Evolutionary conservation across 192 early-diverging fungal genomes (phyloP), one percentile per base, ranked within the genome.

Genomic region (Coemansia sp.): DNA sequence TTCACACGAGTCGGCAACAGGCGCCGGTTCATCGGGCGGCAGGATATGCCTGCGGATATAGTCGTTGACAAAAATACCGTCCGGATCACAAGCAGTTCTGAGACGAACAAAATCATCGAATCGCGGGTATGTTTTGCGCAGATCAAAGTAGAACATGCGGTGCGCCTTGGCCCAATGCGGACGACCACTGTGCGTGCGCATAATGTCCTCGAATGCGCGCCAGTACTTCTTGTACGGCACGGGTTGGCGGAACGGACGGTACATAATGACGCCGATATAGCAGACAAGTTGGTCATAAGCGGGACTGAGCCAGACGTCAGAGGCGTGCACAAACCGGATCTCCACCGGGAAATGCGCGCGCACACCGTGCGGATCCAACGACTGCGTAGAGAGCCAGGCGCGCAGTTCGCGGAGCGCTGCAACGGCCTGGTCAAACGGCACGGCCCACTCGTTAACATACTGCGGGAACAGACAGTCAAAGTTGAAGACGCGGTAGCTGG

Each of bases 81-180:
- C 60, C 0, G 91, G 91, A 80, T 93, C 91, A 62, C 90, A 65
- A 49, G 68, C 37, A 18, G 77, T 47, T 16, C 89, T 85, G 32
- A 91, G 66, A 43, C 63, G 41, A 21, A 82, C 47, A 72, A 91
- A 93, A 39, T 86, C 80, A 21, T 74, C 49, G 62, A 91, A 85
- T 62, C 82, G 84, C 8, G 91, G 91, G 65, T 93, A 93, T 0
- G 81, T 66, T 15, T 70, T 59, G 37, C 66, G 67, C 39, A 93
- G 69, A 10, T 87, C 85, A 19, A 72, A 64, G 49, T 72, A 72
- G 39, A 77, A 69, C 74, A 90, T 88, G 32, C 70, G 69, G 66
- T 93, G 91, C 0, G 86, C 85, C 74, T 91, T 91, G 59, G 90
- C 91, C 91, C 91, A 93, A 61, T 93, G 90, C 45, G 91, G 91